These are phyloP conservation scores for Endotrypanum monterogeii DNA, from an alignment of 208 protist species.

Conservation along the genomic window DNA sequence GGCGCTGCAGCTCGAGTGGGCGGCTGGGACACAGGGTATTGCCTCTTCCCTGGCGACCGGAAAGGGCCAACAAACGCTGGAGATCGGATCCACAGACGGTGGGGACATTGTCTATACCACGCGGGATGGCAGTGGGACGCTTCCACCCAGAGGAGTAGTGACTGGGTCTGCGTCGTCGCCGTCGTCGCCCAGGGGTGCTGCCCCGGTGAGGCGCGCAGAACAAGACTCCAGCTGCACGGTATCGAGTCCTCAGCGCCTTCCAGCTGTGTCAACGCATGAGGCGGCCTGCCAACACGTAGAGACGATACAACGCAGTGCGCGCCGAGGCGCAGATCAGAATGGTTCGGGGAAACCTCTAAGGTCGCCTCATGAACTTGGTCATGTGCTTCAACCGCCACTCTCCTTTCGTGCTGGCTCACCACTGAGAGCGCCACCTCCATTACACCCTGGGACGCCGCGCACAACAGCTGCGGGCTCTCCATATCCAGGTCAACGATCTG, in stretches of 20 bases:
- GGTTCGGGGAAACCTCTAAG: background rate
- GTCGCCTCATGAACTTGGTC: background rate
- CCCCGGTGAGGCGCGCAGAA: background rate
- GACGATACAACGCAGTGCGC: conserved; percentile 26
- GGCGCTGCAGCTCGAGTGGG: conserved; percentile 24
- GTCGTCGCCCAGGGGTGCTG: background rate
- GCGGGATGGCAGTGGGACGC: background rate
- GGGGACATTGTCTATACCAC: background rate
- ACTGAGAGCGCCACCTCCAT: conserved; percentile 1
- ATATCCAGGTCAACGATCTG: background rate
- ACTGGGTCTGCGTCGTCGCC: background rate
- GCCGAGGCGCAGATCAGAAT: background rate
- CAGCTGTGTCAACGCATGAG: background rate
- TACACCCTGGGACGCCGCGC: conserved; percentile 12
- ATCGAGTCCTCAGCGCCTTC: background rate
- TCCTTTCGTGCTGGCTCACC: background rate
- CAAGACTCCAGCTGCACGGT: background rate
- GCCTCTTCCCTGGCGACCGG: background rate
- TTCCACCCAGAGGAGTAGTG: background rate
- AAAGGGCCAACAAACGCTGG: background rate
- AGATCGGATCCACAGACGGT: background rate
- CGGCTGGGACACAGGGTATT: background rate
- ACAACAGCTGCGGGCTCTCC: background rate
- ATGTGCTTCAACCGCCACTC: conserved; percentile 6
- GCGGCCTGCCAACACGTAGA: conserved; percentile 14